Base-by-base conservation (phyloP, 345 rosid species). In the Raphanus raphanistrum region DNA sequence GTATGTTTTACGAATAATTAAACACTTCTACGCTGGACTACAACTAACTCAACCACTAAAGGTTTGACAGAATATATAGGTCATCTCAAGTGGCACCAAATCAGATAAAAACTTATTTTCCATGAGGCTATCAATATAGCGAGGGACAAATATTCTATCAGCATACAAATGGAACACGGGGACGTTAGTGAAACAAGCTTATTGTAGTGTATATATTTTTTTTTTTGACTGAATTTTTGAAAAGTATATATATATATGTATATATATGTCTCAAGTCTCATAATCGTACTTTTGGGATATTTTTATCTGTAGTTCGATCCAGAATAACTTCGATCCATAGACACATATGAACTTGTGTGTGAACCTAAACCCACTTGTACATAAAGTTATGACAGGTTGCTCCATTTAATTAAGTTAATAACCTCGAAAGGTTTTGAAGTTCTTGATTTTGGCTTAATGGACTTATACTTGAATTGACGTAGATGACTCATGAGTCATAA, bases 1-100 rank as follows among this genome's bases (percentile, higher is more conserved):
- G 4, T 58, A 11, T 21, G 55, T 26, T 13, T n/a, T 25, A 32
- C 5, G 3, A 25, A 36, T 54, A 26, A 27, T 28, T 38, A 41
- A 28, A 41, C 26, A 60, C 8, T 43, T 7, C 11, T 59, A 59
- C 33, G 48, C 67, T 13, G 67, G 63, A 13, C 38, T 68, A 48
- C 26, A 45, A 68, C 8, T 13, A 36, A 58, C 43, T 4, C 59
- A 32, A 45, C 52, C 62, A 31, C 16, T 60, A 15, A 59, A 75
- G 26, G 25, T 41, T 41, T 31, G 48, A 41, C 35, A 66, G 43
- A 38, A 13, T 58, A 32, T 33, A 43, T 48, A 48, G 8, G 17
- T 68, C 31, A 75, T 43, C 26, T 6, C 36, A 68, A 76, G 31
- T 50, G 63, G 74, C 70, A 50, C 65, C 63, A 16, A 62, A 76